These are phyloP conservation scores for Vigna radiata DNA, from an alignment of 306 rosid genomes.

Conservation along the genomic window DNA sequence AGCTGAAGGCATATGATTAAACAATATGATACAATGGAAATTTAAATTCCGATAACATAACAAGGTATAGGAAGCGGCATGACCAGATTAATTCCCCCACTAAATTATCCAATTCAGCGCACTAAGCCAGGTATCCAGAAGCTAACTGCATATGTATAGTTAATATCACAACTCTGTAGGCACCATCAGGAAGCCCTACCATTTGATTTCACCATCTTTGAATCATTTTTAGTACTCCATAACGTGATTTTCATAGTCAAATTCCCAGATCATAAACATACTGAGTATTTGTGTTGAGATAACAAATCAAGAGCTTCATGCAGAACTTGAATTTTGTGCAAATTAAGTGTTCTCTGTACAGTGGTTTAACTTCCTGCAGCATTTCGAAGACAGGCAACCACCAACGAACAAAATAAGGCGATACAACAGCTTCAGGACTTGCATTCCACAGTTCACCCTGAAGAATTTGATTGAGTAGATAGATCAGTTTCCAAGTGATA, in stretches of 20 bases:
- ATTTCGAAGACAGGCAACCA: slow-evolving; percentile 30
- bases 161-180: slow-evolving; percentile 32
- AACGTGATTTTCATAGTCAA: slow-evolving; percentile 42
- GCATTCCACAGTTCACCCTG: slow-evolving; percentile 26
- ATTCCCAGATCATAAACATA: slow-evolving; percentile 39
- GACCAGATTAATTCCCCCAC: slow-evolving; percentile 34
- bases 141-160: slow-evolving; percentile 32
- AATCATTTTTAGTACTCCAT: slow-evolving; percentile 33
- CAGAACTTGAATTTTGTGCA: slow-evolving; percentile 32
- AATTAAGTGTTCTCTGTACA: slow-evolving; percentile 28
- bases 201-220: slow-evolving; percentile 37
- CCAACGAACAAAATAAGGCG: slow-evolving; percentile 16
- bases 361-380: slow-evolving; percentile 37
- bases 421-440: slow-evolving; percentile 17
- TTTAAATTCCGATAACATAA: slow-evolving; percentile 28
- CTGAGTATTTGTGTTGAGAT: slow-evolving; percentile 32
- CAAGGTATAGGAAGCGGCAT: slow-evolving; percentile 43
- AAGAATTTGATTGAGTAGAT: slow-evolving; percentile 37
- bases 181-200: slow-evolving; percentile 35
- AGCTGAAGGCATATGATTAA: slow-evolving; percentile 6
- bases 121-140: slow-evolving; percentile 40
- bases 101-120: slow-evolving; percentile 21
- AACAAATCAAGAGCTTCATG: slow-evolving; percentile 39
- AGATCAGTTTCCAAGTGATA: slow-evolving; percentile 40
- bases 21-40: slow-evolving; percentile 36